These are phyloP conservation scores for Trichoderma harzianum DNA, from an alignment of 2,329 filamentous ascomycete species.

Conservation along the genomic window DNA sequence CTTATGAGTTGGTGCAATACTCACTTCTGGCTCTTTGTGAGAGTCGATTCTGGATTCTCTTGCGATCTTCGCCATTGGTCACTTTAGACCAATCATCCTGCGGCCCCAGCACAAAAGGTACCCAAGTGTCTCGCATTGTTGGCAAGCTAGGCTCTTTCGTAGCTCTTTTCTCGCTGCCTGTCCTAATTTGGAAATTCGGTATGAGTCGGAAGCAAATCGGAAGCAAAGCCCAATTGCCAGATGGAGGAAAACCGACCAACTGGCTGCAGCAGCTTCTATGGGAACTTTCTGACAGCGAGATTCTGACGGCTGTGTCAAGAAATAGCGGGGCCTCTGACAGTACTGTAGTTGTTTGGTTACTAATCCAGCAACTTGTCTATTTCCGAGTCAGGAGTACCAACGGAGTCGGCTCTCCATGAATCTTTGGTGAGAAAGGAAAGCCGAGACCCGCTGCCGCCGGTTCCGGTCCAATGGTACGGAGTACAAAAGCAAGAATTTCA, in stretches of 20 bases:
- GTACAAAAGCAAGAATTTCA: background rate
- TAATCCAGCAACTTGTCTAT: background rate
- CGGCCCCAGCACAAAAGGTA: background rate
- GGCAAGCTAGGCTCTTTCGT: background rate
- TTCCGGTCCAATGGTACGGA: background rate
- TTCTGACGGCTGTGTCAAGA: background rate
- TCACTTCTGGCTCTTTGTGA: background rate
- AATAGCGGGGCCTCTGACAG: background rate
- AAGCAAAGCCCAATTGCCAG: background rate
- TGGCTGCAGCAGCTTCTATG: background rate
- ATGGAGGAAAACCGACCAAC: rapidly evolving
- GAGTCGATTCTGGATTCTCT: background rate
- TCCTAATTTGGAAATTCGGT: background rate
- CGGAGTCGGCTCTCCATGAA: background rate
- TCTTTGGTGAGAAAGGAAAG: background rate
- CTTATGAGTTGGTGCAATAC: background rate
- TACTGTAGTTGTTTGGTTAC: background rate
- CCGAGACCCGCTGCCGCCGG: background rate
- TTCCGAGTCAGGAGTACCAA: background rate
- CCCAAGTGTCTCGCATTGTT: background rate
- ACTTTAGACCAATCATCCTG: conserved; percentile 10
- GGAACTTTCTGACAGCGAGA: background rate
- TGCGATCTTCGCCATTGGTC: background rate
- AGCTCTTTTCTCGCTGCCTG: background rate
- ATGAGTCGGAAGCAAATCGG: background rate